Evolutionary conservation across 1,139 yeast species (phyloP).

Genomic region (Schwanniomyces etchellsii): DNA sequence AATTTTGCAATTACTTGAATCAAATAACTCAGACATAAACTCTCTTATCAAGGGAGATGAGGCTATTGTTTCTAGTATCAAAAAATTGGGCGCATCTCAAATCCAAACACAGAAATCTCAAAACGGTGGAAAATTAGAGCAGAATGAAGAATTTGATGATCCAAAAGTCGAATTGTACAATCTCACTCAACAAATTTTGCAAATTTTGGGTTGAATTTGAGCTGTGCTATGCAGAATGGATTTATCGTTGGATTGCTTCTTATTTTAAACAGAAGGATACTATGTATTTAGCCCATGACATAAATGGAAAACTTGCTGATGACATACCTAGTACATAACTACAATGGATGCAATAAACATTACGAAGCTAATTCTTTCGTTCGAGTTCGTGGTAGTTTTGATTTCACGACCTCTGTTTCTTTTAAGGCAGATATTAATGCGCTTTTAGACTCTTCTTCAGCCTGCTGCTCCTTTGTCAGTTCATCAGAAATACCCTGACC

Average conservation of each 20-base stretch:
- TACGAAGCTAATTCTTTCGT: too few species aligned
- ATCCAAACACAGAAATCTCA: conserved; percentile 24
- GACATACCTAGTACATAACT: too few species aligned
- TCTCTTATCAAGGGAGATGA: conserved; percentile 56
- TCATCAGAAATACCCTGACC: too few species aligned
- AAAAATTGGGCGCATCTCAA: conserved; percentile 41
- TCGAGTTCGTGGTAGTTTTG: too few species aligned
- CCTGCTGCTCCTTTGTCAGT: too few species aligned
- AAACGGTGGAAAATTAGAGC: conserved; percentile 13
- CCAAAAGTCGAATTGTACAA: conserved; percentile 70
- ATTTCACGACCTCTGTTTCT: too few species aligned
- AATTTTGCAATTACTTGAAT: conserved; percentile 83
- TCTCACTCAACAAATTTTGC: conserved; percentile 74
- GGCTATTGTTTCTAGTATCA: conserved; percentile 52
- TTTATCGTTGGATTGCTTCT: too few species aligned
- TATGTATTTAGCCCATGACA: conserved; percentile 3
- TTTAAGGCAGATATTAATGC: too few species aligned
- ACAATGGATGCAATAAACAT: too few species aligned
- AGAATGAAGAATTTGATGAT: conserved; percentile 43
- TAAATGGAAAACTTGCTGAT: conserved; percentile 1
- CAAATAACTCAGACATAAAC: conserved; percentile 69
- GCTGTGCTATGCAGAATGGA: too few species aligned
- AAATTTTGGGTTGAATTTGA: conserved; percentile 36
- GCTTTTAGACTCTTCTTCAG: too few species aligned
- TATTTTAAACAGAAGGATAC: too few species aligned